phyloP scores from a whole-genome alignment of 1,284 basidiomycete genomes.

The Moniliophthora roreri region DNA sequence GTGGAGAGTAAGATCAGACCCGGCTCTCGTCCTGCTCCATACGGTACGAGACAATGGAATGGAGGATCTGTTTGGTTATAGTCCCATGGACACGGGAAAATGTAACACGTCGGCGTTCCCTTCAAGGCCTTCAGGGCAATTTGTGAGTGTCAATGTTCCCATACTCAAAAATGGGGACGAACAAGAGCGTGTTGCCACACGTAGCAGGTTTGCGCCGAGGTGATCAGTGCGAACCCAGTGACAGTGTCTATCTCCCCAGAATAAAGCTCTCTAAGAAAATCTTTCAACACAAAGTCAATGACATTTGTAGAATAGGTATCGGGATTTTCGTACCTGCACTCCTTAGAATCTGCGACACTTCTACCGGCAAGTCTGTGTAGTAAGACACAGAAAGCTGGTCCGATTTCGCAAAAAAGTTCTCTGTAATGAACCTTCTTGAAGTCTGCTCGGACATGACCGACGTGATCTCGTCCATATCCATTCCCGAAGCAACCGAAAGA shows the following conservation, averaged over 20 bases:
- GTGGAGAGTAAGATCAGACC: constrained; percentile 71
- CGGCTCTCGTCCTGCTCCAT: constrained; percentile 68
- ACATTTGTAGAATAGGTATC: constrained; percentile 6
- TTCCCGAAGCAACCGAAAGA: constrained; percentile 43
- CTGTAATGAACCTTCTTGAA: constrained; percentile 36
- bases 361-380: constrained; percentile 68
- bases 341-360: constrained; percentile 69
- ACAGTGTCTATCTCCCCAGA: constrained; percentile 67
- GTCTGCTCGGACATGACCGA: constrained; percentile 38
- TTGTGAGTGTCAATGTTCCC: not conserved
- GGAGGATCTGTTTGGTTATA: constrained; percentile 47
- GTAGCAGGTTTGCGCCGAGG: constrained; percentile 72
- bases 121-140: constrained; percentile 45
- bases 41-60: constrained; percentile 69
- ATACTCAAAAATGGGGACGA: constrained; percentile 19
- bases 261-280: constrained; percentile 66
- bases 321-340: constrained; percentile 54
- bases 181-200: constrained; percentile 80
- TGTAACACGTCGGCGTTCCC: constrained; percentile 78
- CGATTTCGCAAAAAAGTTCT: constrained; percentile 68
- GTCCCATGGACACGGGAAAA: constrained; percentile 67
- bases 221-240: constrained; percentile 73
- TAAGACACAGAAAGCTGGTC: constrained; percentile 69
- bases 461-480: constrained; percentile 64
- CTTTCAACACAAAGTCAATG: constrained; percentile 33